Evolutionary conservation across 2,329 filamentous ascomycete species (phyloP), one percentile per base, ranked within the genome.

Genomic region (Neofusicoccum sp.): DNA sequence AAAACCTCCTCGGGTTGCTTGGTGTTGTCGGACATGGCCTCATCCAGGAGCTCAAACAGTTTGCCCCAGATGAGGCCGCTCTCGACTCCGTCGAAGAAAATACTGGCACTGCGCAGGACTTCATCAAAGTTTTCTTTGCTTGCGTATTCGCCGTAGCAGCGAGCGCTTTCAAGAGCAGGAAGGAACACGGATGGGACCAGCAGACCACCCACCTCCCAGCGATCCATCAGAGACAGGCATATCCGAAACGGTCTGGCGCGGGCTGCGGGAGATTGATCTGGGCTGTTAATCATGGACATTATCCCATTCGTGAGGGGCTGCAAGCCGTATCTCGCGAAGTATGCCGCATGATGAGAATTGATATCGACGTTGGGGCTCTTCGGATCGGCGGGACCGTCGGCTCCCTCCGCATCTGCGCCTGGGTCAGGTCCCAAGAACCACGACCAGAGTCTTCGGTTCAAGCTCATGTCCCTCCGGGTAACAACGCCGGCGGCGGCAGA

Each of bases 31-130:
- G 70, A 82, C 31, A 77, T 62, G 50, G 79, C 74, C 16, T 80
- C 78, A 36, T 80, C 77, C 64, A 95, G 80, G 45, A 95, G 82
- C 11, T 86, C 81, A 62, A 92, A 80, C 62, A 97, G 83, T 72
- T 96, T 92, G 52, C 89, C 88, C 81, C 96, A 99, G 50, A 99
- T 97, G 22, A 98, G 81, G 6, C 91, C 90, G 70, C 93, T 96
- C 77, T 99, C 95, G 43, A 98, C 94, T 4, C 94, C 94, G 73
- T 99, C 95, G 69, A 99, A 99, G 78, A 99, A 99, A 44, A 95
- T 89, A 72, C 91, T 96, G 4, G 94, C 95, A 73, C 94, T 98
- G 68, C 92, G 88, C 68, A 98, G 84, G 2, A 98, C 93, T 75
- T 99, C 95, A 12, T 87, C 84, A 65, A 95, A 92, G 64, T 94